These are phyloP conservation scores for Stagonosporopsis cucurbitacearum DNA, from an alignment of 2,329 filamentous ascomycete genomes.

Conservation along the genomic window DNA sequence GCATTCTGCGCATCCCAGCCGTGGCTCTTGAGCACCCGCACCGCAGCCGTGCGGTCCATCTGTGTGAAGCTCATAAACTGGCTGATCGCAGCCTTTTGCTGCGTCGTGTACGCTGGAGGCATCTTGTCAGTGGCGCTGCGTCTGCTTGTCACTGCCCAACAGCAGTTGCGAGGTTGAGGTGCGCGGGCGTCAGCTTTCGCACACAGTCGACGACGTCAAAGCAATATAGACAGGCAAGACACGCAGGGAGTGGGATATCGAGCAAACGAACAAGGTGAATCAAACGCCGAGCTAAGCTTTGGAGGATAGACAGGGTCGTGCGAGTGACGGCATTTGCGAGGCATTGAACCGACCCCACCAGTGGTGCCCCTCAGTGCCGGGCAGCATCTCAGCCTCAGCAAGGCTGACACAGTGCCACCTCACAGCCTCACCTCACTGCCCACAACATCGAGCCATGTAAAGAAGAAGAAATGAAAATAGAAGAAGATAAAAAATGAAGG, in stretches of 20 bases:
- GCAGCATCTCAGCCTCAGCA: not conserved
- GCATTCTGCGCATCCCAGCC: constrained; percentile 55
- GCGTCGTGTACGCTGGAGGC: constrained; percentile 54
- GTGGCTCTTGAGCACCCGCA: constrained; percentile 53
- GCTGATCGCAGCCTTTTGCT: constrained; percentile 55
- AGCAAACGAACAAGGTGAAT: constrained; percentile 1
- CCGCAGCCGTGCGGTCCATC: constrained; percentile 53
- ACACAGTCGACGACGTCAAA: not conserved
- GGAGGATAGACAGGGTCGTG: constrained; percentile 13
- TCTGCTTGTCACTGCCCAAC: constrained; percentile 4
- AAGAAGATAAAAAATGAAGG: no score
- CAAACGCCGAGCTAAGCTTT: constrained; percentile 8
- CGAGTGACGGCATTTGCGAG: constrained; percentile 31
- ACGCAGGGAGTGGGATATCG: not conserved
- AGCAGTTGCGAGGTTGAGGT: constrained; percentile 10
- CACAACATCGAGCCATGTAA: no score
- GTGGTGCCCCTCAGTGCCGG: constrained; percentile 12
- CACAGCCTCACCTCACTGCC: not conserved
- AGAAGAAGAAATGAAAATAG: no score
- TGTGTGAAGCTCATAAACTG: constrained; percentile 55
- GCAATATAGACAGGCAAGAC: not conserved
- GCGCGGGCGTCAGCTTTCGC: not conserved
- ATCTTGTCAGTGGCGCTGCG: constrained; percentile 43
- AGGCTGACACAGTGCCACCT: constrained; percentile 9
- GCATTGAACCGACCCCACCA: constrained; percentile 29